Conservation (phyloP, 306 rosid species). For the Carpinus viminea region DNA sequence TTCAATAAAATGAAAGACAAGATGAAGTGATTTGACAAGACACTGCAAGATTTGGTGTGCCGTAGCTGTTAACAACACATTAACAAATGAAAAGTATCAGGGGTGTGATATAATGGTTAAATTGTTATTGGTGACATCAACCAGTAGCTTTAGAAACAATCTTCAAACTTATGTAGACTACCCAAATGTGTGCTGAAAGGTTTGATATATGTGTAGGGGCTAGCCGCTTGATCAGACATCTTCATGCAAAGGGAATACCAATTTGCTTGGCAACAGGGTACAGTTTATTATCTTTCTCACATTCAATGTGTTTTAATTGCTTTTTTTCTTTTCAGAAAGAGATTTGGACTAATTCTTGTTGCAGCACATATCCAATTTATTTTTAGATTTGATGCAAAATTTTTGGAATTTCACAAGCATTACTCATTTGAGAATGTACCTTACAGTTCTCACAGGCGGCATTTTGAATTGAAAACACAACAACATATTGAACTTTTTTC, state of each 20-base stretch:
- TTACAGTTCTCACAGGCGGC: slow-evolving; percentile 73
- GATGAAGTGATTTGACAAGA: background rate
- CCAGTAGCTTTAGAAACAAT: background rate
- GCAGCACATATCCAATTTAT: slow-evolving; percentile 5
- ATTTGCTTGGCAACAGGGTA: slow-evolving; percentile 88
- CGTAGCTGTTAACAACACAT: background rate
- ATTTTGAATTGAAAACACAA: slow-evolving; percentile 87
- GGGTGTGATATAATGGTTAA: background rate
- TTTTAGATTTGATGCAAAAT: background rate
- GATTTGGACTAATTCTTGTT: slow-evolving; percentile 15
- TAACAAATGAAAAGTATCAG: background rate
- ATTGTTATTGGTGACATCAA: background rate
- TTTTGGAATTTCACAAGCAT: slow-evolving; percentile 19
- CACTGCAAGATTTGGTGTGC: background rate
- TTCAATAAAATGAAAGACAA: background rate
- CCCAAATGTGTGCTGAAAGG: background rate
- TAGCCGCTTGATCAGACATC: slow-evolving; percentile 66
- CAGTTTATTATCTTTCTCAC: slow-evolving; percentile 13
- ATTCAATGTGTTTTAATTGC: background rate
- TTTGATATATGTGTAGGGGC: slow-evolving; percentile 55
- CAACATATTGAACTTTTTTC: slow-evolving; percentile 69
- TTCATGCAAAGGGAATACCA: slow-evolving; percentile 78
- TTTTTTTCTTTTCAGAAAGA: background rate
- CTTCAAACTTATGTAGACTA: background rate
- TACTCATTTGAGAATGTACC: slow-evolving; percentile 25